These are phyloP conservation scores for Sonneratia alba DNA, from an alignment of 345 rosid species.

Conservation along the genomic window DNA sequence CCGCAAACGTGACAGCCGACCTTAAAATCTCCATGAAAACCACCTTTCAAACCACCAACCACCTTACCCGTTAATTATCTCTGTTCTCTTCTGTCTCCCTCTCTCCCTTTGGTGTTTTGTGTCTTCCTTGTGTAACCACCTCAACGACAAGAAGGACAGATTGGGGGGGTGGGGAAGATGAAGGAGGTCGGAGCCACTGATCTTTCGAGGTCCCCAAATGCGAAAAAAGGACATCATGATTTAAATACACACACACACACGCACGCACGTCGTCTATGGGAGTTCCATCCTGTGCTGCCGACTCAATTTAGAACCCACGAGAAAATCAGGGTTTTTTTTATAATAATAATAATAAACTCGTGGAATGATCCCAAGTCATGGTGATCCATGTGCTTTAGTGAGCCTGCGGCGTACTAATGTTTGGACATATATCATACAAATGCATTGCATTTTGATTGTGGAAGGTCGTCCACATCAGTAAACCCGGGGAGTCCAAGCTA, in stretches of 20 bases:
- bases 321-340: no score
- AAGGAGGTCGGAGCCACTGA: slow-evolving; percentile 21
- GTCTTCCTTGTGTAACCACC: slow-evolving; percentile 32
- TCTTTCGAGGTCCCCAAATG: slow-evolving; percentile 6
- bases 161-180: neutral
- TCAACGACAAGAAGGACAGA: neutral
- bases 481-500: no score
- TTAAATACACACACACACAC: no score
- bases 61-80: neutral
- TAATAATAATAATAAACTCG: no score
- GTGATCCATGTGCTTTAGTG: no score
- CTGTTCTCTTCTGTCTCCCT: neutral
- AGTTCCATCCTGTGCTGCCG: no score
- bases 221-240: neutral
- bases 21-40: slow-evolving; percentile 50
- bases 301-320: no score
- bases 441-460: no score
- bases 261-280: neutral
- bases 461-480: no score
- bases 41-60: slow-evolving; percentile 38
- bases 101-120: slow-evolving; percentile 6
- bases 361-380: no score
- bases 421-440: no score
- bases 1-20: slow-evolving; percentile 45
- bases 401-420: no score